Evolutionary conservation across 352 stramenopile species (phyloP).

Genomic region (Phytophthora uliginosa): DNA sequence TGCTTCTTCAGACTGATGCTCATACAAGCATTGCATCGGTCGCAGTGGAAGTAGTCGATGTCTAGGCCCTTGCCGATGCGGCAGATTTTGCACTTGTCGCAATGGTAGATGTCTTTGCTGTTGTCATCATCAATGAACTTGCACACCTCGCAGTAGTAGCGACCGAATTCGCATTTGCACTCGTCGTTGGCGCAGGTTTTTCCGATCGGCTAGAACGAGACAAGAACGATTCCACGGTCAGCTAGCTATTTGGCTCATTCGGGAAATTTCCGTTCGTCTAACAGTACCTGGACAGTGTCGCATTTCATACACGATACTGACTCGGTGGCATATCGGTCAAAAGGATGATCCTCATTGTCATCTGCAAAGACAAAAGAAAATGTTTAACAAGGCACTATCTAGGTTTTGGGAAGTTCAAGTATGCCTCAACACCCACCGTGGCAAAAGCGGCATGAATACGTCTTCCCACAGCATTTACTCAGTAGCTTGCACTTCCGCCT

Average conservation of each 20-base stretch:
- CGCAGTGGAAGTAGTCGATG: conserved; percentile 99
- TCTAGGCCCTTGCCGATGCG: conserved; percentile 95
- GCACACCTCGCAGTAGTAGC: conserved; percentile 97
- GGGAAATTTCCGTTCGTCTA: neutral
- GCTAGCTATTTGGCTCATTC: neutral
- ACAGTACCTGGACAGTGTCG: conserved; percentile 65
- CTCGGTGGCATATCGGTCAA: conserved; percentile 96
- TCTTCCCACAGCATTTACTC: conserved; percentile 89
- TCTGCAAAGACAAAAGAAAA: conserved; percentile 34
- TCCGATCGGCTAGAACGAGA: conserved; percentile 57
- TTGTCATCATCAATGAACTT: conserved; percentile 96
- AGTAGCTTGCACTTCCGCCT: conserved; percentile 86
- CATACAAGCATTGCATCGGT: conserved; percentile 98
- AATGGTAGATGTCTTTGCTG: conserved; percentile 98
- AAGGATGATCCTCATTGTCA: conserved; percentile 88
- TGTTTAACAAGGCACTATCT: neutral
- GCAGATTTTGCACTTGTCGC: conserved; percentile 98
- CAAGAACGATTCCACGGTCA: conserved; percentile 24
- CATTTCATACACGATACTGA: conserved; percentile 97
- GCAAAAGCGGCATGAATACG: conserved; percentile 93
- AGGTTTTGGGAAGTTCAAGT: neutral
- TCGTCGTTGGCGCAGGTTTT: conserved; percentile 69
- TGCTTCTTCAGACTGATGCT: conserved; percentile 92
- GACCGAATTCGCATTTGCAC: conserved; percentile 87
- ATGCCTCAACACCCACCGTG: conserved; percentile 58